phyloP scores from a whole-genome alignment of 1,284 basidiomycete species.

The Malassezia equina region DNA sequence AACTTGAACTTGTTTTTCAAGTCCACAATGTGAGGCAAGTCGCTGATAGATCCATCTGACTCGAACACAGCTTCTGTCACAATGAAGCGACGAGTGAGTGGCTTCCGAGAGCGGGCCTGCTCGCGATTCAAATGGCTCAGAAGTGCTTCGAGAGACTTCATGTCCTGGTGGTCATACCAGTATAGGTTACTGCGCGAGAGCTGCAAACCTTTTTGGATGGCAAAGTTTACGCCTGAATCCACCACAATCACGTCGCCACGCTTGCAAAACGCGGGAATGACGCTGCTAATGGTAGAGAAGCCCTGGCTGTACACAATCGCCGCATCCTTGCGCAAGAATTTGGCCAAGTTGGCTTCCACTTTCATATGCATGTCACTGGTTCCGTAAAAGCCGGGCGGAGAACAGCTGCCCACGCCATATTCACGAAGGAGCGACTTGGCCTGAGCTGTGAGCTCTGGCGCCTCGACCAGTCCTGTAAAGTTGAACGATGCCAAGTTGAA shows the following conservation, averaged over 20 bases:
- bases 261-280: conserved; percentile 95
- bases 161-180: conserved; percentile 94
- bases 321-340: conserved; percentile 77
- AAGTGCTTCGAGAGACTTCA: conserved; percentile 78
- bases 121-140: conserved; percentile 71
- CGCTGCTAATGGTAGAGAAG: conserved; percentile 82
- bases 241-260: conserved; percentile 97
- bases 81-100: conserved; percentile 84
- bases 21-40: conserved; percentile 84
- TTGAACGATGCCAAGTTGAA: conserved; percentile 84
- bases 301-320: conserved; percentile 90
- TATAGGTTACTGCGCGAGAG: conserved; percentile 79
- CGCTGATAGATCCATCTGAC: conserved; percentile 78
- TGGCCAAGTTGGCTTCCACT: conserved; percentile 76
- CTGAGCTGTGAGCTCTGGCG: conserved; percentile 73
- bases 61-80: conserved; percentile 96
- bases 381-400: conserved; percentile 95
- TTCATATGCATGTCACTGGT: conserved; percentile 87
- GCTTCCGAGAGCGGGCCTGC: conserved; percentile 59
- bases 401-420: conserved; percentile 91
- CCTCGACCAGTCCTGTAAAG: conserved; percentile 79
- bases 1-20: conserved; percentile 93
- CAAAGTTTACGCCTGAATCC: conserved; percentile 84
- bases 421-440: conserved; percentile 77
- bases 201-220: conserved; percentile 94